Conservation (phyloP, 257 asterid genomes). For the Ocimum tenuiflorum region DNA sequence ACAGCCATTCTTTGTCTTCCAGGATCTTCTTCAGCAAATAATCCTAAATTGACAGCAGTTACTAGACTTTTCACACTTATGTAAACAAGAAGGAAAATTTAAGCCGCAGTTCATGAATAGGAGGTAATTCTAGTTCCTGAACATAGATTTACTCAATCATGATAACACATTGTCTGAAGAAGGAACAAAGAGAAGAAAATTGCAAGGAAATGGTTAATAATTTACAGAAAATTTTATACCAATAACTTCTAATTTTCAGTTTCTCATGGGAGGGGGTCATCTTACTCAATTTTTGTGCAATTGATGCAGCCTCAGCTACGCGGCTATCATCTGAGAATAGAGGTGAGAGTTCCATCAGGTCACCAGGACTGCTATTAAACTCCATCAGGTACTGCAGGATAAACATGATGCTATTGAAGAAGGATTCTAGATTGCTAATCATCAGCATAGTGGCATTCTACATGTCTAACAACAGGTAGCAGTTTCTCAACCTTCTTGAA, state of each 20-base stretch:
- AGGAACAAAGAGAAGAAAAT: neutral
- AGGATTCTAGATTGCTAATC: conserved; percentile 8
- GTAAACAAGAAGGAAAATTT: neutral
- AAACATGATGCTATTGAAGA: conserved; percentile 10
- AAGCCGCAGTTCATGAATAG: neutral
- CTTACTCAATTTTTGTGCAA: conserved; percentile 96
- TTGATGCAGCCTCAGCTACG: conserved; percentile 97
- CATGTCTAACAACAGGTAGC: conserved; percentile 2
- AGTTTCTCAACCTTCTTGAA: neutral
- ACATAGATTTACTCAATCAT: neutral
- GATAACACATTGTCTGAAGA: neutral
- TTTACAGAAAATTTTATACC: neutral
- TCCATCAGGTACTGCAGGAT: conserved; percentile 89
- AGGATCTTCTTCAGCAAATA: conserved; percentile 97
- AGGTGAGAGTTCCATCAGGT: conserved; percentile 94
- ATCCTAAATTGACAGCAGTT: conserved; percentile 43
- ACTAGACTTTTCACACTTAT: neutral
- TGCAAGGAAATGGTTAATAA: neutral
- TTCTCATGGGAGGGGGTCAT: conserved; percentile 15
- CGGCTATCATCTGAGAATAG: conserved; percentile 93
- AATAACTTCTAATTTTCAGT: neutral
- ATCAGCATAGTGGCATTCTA: neutral
- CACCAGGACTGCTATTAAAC: conserved; percentile 94
- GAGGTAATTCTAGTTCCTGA: neutral
- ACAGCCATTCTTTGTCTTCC: conserved; percentile 70